Conservation (phyloP, 2,329 filamentous ascomycete genomes). For the Cytospora piceicola region DNA sequence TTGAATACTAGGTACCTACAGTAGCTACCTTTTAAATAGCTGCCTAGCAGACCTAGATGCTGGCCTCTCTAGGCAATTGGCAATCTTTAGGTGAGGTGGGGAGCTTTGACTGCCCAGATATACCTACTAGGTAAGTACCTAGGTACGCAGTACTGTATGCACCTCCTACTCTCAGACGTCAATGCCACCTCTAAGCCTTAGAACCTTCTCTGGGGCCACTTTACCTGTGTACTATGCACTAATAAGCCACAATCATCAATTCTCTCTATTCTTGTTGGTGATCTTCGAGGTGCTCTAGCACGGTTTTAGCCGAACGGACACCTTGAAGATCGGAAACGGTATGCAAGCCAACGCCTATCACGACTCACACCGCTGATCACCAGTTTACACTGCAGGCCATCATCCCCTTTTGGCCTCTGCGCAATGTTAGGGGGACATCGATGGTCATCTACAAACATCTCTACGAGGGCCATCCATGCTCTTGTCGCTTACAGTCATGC, state of each 20-base stretch:
- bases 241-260: neutral
- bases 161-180: no score
- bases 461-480: neutral
- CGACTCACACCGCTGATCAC: slow-evolving; percentile 1
- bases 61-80: no score
- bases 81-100: no score
- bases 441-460: neutral
- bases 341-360: neutral
- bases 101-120: no score
- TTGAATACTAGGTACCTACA: no score
- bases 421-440: neutral
- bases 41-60: no score
- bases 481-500: neutral
- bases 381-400: neutral
- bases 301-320: neutral
- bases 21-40: no score
- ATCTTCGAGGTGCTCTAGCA: neutral
- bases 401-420: neutral
- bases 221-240: no score
- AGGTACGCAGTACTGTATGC: no score
- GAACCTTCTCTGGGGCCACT: no score
- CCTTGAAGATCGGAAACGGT: neutral
- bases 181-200: no score
- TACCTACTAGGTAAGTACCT: no score
- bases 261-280: neutral